These are phyloP conservation scores for Corylus avellana DNA, from an alignment of 306 rosid species.

Conservation along the genomic window DNA sequence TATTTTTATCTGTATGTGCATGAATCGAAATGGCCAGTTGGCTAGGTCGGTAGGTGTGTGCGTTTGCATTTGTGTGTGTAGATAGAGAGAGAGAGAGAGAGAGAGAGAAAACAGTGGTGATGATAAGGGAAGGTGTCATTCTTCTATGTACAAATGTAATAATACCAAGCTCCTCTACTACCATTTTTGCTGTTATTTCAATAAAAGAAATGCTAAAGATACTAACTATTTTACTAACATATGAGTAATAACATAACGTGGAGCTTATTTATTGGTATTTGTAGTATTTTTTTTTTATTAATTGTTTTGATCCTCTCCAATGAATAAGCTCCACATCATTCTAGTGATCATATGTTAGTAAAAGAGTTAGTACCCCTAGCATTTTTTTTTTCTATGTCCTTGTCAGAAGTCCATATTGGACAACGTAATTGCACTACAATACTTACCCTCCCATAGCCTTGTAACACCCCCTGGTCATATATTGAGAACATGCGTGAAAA, in stretches of 20 bases:
- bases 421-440: background rate
- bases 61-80: conserved; percentile 32
- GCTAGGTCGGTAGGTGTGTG: conserved; percentile 54
- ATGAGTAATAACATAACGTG: too few species aligned
- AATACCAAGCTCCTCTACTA: conserved; percentile 37
- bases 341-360: too few species aligned
- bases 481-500: background rate
- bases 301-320: too few species aligned
- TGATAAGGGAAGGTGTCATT: conserved; percentile 9
- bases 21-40: conserved; percentile 90
- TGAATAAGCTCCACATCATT: too few species aligned
- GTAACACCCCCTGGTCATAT: background rate
- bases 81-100: conserved; percentile 28
- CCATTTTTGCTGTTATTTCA: conserved; percentile 22
- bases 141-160: conserved; percentile 14
- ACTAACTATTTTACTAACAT: too few species aligned
- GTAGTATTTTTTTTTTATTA: too few species aligned
- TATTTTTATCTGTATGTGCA: conserved; percentile 59
- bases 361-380: too few species aligned
- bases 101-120: background rate
- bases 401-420: background rate
- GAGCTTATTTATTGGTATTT: too few species aligned
- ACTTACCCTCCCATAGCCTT: background rate
- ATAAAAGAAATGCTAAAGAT: background rate
- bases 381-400: background rate